Evolutionary conservation across 1,284 basidiomycete genomes (phyloP).

Genomic region (Bjerkandera adusta): DNA sequence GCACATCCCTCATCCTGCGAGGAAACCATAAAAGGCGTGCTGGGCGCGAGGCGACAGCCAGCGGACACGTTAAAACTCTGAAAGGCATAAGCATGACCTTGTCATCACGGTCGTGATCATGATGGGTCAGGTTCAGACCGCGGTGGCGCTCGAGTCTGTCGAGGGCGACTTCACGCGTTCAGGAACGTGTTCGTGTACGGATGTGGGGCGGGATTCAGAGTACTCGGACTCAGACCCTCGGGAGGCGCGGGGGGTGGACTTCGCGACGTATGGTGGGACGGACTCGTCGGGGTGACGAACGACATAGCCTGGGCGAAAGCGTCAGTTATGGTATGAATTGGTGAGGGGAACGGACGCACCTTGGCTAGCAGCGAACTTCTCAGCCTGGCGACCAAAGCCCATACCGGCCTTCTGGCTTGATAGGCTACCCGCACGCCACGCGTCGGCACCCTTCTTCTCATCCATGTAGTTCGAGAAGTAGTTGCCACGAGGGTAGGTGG

Average conservation of each 20-base stretch:
- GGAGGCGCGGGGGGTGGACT: constrained; percentile 7
- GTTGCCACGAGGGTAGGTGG: constrained; percentile 25
- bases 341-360: constrained; percentile 33
- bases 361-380: constrained; percentile 65
- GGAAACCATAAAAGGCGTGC: no score
- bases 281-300: constrained; percentile 18
- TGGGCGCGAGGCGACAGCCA: no score
- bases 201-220: constrained; percentile 5
- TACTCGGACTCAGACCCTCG: constrained; percentile 11
- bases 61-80: background rate
- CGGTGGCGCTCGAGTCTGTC: constrained; percentile 8
- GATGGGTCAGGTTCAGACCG: background rate
- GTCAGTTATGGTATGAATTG: background rate
- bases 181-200: constrained; percentile 2
- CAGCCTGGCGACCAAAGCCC: constrained; percentile 77
- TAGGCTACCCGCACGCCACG: constrained; percentile 28
- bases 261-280: constrained; percentile 17
- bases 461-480: constrained; percentile 32
- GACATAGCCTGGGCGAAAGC: constrained; percentile 11
- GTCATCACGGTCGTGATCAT: background rate
- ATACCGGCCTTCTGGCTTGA: constrained; percentile 43
- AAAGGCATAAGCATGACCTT: background rate
- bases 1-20: no score
- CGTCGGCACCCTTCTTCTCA: constrained; percentile 31
- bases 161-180: background rate